Evolutionary conservation across 2,329 filamentous ascomycete genomes (phyloP).

Genomic region (Penicillium sp.): DNA sequence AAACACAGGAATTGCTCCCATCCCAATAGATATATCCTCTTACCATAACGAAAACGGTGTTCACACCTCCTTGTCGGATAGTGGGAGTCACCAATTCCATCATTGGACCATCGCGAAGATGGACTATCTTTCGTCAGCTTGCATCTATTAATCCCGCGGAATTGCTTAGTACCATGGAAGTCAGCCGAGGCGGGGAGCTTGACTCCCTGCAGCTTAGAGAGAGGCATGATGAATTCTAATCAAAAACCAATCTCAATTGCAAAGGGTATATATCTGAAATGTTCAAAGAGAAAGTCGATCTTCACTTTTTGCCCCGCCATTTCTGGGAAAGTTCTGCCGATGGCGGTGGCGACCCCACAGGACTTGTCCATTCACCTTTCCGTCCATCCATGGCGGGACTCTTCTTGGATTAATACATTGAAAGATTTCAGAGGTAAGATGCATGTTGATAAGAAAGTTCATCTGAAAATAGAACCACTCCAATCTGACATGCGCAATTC

Average conservation of each 20-base stretch:
- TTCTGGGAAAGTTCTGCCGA: conserved; percentile 22
- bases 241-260: background rate
- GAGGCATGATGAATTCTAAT: conserved; percentile 19
- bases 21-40: conserved; percentile 7
- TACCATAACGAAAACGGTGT: conserved; percentile 52
- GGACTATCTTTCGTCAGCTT: conserved; percentile 40
- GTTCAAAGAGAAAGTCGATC: conserved; percentile 1
- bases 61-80: conserved; percentile 55
- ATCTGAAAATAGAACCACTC: background rate
- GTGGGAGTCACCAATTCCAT: conserved; percentile 51
- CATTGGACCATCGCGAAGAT: conserved; percentile 58
- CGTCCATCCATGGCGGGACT: too few relatives aligned
- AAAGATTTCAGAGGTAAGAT: background rate
- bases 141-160: conserved; percentile 1
- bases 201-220: conserved; percentile 29
- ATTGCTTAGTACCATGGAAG: conserved; percentile 44
- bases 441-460: background rate
- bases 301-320: conserved; percentile 21
- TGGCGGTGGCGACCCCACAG: conserved; percentile 15
- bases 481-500: background rate
- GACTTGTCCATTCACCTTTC: too few relatives aligned
- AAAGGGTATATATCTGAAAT: background rate
- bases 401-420: too few relatives aligned
- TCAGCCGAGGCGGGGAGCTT: conserved; percentile 58
- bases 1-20: conserved; percentile 27